Evolutionary conservation across 352 stramenopile genomes (phyloP), one percentile per base, ranked within the genome.

Genomic region (Globisporangium barbulae): DNA sequence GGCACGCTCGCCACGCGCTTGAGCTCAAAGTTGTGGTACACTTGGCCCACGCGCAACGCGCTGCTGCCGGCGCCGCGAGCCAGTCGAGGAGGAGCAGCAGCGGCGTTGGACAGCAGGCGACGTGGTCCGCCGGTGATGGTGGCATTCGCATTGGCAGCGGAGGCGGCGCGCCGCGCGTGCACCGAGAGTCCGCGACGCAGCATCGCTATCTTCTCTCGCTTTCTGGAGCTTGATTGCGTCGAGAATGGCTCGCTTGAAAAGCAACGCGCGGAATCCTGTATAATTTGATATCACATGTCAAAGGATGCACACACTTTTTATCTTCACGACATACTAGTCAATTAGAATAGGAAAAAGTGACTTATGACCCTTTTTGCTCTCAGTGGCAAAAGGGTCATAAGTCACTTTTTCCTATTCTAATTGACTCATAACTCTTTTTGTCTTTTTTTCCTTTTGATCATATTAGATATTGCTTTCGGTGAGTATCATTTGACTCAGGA

Each of bases 1-100:
- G 88, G 85, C 63, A 95, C 75, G 41, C 62, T 75, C 33, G 75
- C 64, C 48, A 88, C 75, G 67, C 82, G 73, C 66, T 81, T 64
- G 21, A 91, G 67, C 53, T 44, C 71, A 50, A 96, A 96, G 61
- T 89, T 90, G 74, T 96, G 83, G 66, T 88, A 86, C 31, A 65
- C 81, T 45, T 91, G 74, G 45, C 80, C 80, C 42, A 87, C 72
- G 35, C 78, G 70, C 48, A 91, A 71, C 60, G 44, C 44, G 28
- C 72, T 72, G 67, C 77, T 89, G 58, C 85, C 84, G 1, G 88
- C 77, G 5, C 81, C 79, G 19, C 79, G 76, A 15, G 41, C 5
- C 12, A 21, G 35, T 13, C 6, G 15, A 47, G 45, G 17, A 15
- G n/a, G 3, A 21, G 42, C 19, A 22, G 56, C 3, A 6, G 52